Conservation (phyloP, 2,329 filamentous ascomycete species). For the Penicillium polonicum region DNA sequence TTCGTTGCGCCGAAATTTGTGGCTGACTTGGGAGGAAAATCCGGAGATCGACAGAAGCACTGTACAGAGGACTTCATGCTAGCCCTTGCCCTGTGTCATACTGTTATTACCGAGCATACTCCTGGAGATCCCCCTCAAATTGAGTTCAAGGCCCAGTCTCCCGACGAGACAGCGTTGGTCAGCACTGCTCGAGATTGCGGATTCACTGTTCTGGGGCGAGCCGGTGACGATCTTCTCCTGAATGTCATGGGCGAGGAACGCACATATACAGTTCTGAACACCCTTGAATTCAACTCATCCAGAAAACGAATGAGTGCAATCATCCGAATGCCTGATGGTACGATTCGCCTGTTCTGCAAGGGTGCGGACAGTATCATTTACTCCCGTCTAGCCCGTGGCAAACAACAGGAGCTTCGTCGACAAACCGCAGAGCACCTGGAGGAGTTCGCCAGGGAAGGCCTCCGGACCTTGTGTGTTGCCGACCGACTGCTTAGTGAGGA, state of each 20-base stretch:
- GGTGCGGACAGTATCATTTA: conserved; percentile 98
- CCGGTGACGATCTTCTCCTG: conserved; percentile 75
- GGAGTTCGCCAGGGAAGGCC: conserved; percentile 92
- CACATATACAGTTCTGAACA: conserved; percentile 85
- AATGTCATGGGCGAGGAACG: conserved; percentile 85
- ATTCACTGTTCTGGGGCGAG: conserved; percentile 83
- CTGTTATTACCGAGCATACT: conserved; percentile 84
- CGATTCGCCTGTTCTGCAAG: conserved; percentile 92
- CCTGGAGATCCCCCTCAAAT: conserved; percentile 90
- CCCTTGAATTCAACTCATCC: conserved; percentile 94
- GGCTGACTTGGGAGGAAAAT: conserved; percentile 73
- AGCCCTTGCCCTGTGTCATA: conserved; percentile 91
- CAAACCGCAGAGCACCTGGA: conserved; percentile 91
- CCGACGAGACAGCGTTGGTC: conserved; percentile 92
- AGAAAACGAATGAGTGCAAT: conserved; percentile 98
- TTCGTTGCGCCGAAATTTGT: conserved; percentile 92
- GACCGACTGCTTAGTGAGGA: conserved; percentile 75
- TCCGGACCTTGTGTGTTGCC: conserved; percentile 92
- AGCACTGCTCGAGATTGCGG: conserved; percentile 93
- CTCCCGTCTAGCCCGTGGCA: conserved; percentile 77
- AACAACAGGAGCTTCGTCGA: conserved; percentile 79
- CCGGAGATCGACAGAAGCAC: conserved; percentile 70
- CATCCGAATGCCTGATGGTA: conserved; percentile 86
- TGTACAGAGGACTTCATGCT: conserved; percentile 93
- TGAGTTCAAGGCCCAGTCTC: conserved; percentile 94